Conservation (phyloP, 495 filamentous ascomycete genomes). For the Talaromyces stipitatus region DNA sequence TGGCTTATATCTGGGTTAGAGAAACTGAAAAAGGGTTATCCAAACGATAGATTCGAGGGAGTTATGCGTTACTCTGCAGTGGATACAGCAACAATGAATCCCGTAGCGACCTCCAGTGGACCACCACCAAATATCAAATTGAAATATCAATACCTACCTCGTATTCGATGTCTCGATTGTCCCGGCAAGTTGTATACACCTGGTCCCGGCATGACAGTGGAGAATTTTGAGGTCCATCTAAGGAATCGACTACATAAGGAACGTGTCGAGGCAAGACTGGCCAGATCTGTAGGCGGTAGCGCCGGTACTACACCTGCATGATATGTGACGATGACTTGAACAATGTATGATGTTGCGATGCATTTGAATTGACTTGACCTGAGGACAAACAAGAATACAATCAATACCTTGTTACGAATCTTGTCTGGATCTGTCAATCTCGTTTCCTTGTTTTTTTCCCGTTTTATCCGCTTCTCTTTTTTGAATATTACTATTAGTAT, state of each 20-base stretch:
- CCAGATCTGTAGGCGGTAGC: slow-evolving; percentile 8
- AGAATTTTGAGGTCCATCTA: slow-evolving; percentile 89
- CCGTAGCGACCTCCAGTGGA: slow-evolving; percentile 40
- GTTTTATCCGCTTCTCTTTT: neutral
- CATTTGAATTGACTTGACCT: neutral
- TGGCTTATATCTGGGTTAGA: slow-evolving; percentile 69
- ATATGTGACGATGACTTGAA: neutral
- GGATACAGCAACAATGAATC: slow-evolving; percentile 54
- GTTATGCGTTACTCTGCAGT: slow-evolving; percentile 80
- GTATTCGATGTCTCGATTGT: slow-evolving; percentile 86
- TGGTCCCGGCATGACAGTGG: slow-evolving; percentile 70
- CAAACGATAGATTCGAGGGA: slow-evolving; percentile 73
- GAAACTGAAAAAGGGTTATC: slow-evolving; percentile 55
- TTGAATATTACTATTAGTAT: neutral
- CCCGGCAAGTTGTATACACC: slow-evolving; percentile 90
- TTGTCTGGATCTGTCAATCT: neutral
- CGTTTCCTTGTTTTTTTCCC: neutral
- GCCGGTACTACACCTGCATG: neutral
- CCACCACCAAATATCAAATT: slow-evolving; percentile 41
- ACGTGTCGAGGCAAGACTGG: slow-evolving; percentile 53
- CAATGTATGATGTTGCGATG: neutral
- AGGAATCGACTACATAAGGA: slow-evolving; percentile 71
- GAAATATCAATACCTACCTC: slow-evolving; percentile 70
- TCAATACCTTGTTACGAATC: neutral
- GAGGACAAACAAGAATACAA: neutral